Conservation (phyloP, 805 yeast genomes). For the Hanseniaspora lindneri region DNA sequence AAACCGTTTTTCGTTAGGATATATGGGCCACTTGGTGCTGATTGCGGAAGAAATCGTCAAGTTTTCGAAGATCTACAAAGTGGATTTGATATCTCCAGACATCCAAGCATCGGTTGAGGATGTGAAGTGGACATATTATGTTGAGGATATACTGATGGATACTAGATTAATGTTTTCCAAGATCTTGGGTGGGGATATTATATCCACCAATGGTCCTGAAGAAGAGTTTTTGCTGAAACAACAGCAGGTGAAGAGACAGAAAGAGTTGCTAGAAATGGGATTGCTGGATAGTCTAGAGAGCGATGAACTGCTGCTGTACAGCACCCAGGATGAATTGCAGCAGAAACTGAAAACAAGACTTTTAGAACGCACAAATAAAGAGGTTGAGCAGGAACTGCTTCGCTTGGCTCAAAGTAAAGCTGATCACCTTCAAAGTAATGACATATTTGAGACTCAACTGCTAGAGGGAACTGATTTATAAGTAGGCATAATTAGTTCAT, state of each 20-base stretch:
- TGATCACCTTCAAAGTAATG: neutral
- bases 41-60: conserved; percentile 94
- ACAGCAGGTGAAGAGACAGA: conserved; percentile 14
- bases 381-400: conserved; percentile 20
- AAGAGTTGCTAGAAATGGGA: conserved; percentile 4
- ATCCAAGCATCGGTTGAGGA: conserved; percentile 22
- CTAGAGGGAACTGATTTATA: neutral
- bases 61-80: conserved; percentile 40
- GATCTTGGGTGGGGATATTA: conserved; percentile 29
- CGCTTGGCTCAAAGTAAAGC: neutral
- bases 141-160: conserved; percentile 26
- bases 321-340: conserved; percentile 27
- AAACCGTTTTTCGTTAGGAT: conserved; percentile 65
- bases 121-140: conserved; percentile 24
- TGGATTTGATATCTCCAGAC: conserved; percentile 27
- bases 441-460: neutral
- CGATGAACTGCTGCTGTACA: conserved; percentile 15
- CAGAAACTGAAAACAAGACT: conserved; percentile 25
- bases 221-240: conserved; percentile 15
- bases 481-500: neutral
- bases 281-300: neutral
- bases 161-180: conserved; percentile 30
- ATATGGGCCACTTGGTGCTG: conserved; percentile 91
- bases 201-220: conserved; percentile 12
- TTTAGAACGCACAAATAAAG: conserved; percentile 22